Conservation (phyloP, 2,329 filamentous ascomycete genomes). For the Colletotrichum echinochloae region DNA sequence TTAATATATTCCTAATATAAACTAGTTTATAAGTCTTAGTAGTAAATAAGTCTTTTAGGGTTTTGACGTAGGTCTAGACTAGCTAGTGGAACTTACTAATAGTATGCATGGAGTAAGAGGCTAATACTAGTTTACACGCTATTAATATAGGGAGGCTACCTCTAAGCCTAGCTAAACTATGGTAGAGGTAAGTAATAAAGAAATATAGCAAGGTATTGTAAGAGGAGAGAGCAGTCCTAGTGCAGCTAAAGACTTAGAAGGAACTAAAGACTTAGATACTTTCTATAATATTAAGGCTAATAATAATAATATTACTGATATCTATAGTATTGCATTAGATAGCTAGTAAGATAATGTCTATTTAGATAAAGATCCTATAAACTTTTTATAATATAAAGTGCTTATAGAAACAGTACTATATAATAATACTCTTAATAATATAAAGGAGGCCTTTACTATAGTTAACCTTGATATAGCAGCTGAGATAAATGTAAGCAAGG, state of each 20-base stretch:
- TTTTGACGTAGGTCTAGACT: conserved; percentile 3
- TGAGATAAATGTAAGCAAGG: neutral
- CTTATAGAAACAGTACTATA: neutral
- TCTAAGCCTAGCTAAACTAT: neutral
- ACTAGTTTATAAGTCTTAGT: conserved; percentile 9
- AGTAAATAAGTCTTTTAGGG: neutral
- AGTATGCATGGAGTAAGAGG: neutral
- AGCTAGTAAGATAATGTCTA: too few species aligned
- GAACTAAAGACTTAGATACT: neutral
- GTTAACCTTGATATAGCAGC: neutral
- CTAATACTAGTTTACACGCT: neutral
- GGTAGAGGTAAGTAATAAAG: neutral
- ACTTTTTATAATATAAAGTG: neutral
- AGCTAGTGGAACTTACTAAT: conserved; percentile 16
- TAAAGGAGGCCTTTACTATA: neutral
- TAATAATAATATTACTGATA: neutral
- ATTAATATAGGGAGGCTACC: neutral
- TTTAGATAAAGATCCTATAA: neutral
- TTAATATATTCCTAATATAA: conserved; percentile 13
- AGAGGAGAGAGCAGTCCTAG: neutral
- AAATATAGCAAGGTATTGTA: neutral
- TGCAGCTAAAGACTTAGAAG: neutral
- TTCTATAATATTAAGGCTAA: neutral
- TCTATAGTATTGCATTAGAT: neutral
- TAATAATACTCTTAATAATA: neutral